Conservation (phyloP, 148 eudicot genomes). For the Dysphania ambrosioides region DNA sequence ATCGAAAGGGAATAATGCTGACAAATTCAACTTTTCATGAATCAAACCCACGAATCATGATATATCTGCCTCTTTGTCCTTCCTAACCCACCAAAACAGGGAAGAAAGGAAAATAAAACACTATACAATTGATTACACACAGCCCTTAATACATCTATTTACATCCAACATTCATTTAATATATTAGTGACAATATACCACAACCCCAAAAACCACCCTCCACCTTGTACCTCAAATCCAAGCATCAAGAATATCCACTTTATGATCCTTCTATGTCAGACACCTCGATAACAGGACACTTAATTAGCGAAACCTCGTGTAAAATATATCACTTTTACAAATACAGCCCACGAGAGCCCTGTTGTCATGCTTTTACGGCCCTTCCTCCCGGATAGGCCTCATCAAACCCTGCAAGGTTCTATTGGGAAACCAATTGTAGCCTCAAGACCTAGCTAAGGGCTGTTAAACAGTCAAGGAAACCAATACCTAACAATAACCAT, state of each 20-base stretch:
- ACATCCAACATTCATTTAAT: constrained; percentile 28
- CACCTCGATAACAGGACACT: constrained; percentile 10
- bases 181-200: constrained; percentile 11
- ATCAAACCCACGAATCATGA: constrained; percentile 21
- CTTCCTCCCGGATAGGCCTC: constrained; percentile 21
- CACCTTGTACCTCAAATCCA: constrained; percentile 15
- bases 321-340: not conserved
- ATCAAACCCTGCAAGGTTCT: constrained; percentile 11
- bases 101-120: constrained; percentile 19
- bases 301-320: not conserved
- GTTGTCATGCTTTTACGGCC: constrained; percentile 26
- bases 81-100: constrained; percentile 23
- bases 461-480: constrained; percentile 12
- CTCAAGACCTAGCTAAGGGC: constrained; percentile 15
- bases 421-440: constrained; percentile 15
- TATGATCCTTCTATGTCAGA: constrained; percentile 22
- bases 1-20: constrained; percentile 5
- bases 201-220: constrained; percentile 24
- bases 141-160: constrained; percentile 30
- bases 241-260: constrained; percentile 25
- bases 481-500: not conserved
- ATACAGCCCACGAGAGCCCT: constrained; percentile 43
- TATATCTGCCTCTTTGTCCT: constrained; percentile 18
- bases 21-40: constrained; percentile 17
- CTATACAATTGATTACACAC: constrained; percentile 53